phyloP scores from a whole-genome alignment of 805 yeast genomes.

The Saccharomycopsis sp. region DNA sequence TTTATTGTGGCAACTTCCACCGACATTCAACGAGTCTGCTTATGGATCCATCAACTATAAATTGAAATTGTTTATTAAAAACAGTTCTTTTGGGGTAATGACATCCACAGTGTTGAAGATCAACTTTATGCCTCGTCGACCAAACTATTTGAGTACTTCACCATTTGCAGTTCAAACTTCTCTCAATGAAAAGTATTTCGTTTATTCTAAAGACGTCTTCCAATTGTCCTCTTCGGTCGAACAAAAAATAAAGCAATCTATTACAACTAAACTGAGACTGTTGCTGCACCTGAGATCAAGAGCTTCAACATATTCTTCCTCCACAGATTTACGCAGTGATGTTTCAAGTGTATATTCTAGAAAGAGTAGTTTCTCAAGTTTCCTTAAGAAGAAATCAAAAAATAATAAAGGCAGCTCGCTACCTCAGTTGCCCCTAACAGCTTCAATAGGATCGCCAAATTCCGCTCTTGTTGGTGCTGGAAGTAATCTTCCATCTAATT shows the following conservation, averaged over 20 bases:
- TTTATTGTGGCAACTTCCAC: slow-evolving; percentile 5
- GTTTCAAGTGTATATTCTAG: background rate
- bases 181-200: slow-evolving; percentile 1
- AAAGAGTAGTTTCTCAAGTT: background rate
- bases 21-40: slow-evolving; percentile 1
- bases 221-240: background rate
- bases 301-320: background rate
- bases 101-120: background rate
- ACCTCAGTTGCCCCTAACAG: background rate
- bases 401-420: background rate
- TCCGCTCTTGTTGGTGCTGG: background rate
- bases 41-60: slow-evolving; percentile 3
- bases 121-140: slow-evolving; percentile 1
- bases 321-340: background rate
- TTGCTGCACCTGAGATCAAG: background rate
- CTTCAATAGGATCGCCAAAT: background rate
- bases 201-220: background rate
- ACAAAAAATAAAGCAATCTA: background rate
- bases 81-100: background rate
- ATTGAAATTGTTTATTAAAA: slow-evolving; percentile 2
- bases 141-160: background rate
- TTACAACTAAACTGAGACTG: background rate
- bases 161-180: background rate
- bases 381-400: background rate
- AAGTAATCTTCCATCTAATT: background rate